Evolutionary conservation across 179 eudicot genomes (phyloP), one percentile per base, ranked within the genome.

Genomic region (Spergularia azorica): DNA sequence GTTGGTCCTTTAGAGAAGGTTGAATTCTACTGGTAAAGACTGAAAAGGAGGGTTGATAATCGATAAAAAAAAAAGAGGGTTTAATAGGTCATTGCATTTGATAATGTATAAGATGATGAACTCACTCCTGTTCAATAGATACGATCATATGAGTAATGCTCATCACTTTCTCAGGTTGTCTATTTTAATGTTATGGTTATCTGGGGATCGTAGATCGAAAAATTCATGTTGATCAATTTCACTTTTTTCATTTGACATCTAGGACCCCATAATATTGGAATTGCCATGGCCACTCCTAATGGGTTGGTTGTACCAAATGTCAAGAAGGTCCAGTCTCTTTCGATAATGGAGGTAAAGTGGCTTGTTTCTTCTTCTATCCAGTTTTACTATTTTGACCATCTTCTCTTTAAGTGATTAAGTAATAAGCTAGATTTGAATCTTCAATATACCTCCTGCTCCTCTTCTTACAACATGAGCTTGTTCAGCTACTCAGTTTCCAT

Each of bases 281-380:
- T 95, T 79, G 97, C 98, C 66, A 95, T 93, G 97, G 97, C 98
- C 78, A 92, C 98, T 77, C 92, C 91, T 73, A 69, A 84, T 80
- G 98, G 97, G 84, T 81, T 92, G 76, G 98, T 95, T 75, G 98
- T 95, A 73, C 98, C 98, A 65, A 95, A 91, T 88, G 87, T 92
- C 38, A 95, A 95, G 86, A 89, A 87, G 72, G 97, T 91, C 82
- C 97, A 95, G 70, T 88, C 90, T 21, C 93, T 92, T 72, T 91
- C 97, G 63, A 84, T 93, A 75, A 78, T 89, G 82, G 97, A 95
- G 93, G 98, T 93, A 58, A 79, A 88, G 79, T 72, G 43, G 15
- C 39, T 57, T 66, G 73, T 63, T 43, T 48, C 16, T 71, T 18
- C 50, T 39, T 39, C 59, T 20, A 15, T 32, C 61, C 64, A 36